Evolutionary conservation across 2,329 filamentous ascomycete genomes (phyloP).

Genomic region (Monosporascus sp.): DNA sequence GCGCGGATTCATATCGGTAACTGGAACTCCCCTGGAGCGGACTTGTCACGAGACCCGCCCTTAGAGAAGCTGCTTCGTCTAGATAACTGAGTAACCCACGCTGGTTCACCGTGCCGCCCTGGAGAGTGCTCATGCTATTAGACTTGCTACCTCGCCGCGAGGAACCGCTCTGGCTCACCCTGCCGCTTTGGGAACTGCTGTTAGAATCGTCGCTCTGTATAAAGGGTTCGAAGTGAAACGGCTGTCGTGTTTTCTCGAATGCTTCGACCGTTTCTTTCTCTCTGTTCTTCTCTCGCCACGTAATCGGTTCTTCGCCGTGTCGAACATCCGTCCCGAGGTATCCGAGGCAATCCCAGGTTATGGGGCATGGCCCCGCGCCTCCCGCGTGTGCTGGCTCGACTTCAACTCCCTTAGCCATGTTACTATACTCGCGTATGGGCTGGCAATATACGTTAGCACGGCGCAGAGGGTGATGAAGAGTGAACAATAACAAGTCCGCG

Average conservation of each 20-base stretch:
- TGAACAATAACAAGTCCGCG: slow-evolving; percentile 12
- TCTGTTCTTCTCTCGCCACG: neutral
- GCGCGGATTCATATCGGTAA: neutral
- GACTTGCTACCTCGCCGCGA: neutral
- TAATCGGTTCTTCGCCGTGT: slow-evolving; percentile 9
- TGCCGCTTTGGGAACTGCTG: neutral
- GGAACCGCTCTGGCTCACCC: neutral
- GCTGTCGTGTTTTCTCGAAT: slow-evolving; percentile 10
- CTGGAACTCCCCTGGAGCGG: no score
- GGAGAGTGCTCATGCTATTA: no score
- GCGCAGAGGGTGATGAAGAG: slow-evolving; percentile 9
- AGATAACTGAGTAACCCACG: no score
- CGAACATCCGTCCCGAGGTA: slow-evolving; percentile 7
- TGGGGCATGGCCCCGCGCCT: neutral
- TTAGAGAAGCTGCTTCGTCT: no score
- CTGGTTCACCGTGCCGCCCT: no score
- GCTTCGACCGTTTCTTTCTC: neutral
- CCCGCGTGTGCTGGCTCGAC: neutral
- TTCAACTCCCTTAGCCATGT: neutral
- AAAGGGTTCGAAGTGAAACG: slow-evolving; percentile 13
- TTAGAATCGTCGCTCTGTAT: neutral
- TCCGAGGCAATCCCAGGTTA: neutral
- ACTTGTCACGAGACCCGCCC: no score
- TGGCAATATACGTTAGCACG: slow-evolving; percentile 1
- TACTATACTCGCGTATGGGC: slow-evolving; percentile 5